phyloP scores from a whole-genome alignment of 2,329 filamentous ascomycete genomes.

The Paecilomyces formosus region DNA sequence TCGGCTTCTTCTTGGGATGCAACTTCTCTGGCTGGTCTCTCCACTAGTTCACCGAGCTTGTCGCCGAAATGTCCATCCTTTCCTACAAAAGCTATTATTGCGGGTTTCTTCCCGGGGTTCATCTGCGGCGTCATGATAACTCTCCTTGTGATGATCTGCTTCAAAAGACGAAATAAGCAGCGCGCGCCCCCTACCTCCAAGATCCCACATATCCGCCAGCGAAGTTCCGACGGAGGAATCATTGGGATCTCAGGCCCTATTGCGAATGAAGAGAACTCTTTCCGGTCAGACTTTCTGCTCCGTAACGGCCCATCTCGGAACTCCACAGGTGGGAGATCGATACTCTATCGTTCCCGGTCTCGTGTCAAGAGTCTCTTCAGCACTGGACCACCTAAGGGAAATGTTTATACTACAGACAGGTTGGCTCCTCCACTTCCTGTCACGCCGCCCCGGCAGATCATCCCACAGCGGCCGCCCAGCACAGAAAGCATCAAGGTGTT shows the following conservation, averaged over 20 bases:
- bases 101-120: slow-evolving; percentile 41
- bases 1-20: slow-evolving; percentile 14
- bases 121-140: slow-evolving; percentile 43
- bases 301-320: slow-evolving; percentile 13
- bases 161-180: slow-evolving; percentile 21
- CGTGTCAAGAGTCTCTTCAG: slow-evolving; percentile 32
- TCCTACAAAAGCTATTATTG: slow-evolving; percentile 33
- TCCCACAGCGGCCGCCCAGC: slow-evolving; percentile 22
- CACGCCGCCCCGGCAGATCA: slow-evolving; percentile 17
- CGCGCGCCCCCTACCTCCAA: slow-evolving; percentile 14
- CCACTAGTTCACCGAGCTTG: slow-evolving; percentile 11
- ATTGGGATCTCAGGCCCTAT: slow-evolving; percentile 37
- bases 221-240: slow-evolving; percentile 23
- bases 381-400: slow-evolving; percentile 10
- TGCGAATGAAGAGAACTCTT: slow-evolving; percentile 32
- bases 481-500: slow-evolving; percentile 42
- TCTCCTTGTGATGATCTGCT: slow-evolving; percentile 42
- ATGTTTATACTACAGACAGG: slow-evolving; percentile 13
- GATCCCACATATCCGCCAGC: slow-evolving; percentile 19
- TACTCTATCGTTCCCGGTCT: slow-evolving; percentile 26
- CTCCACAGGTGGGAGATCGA: slow-evolving; percentile 20
- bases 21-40: slow-evolving; percentile 11
- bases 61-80: slow-evolving; percentile 28
- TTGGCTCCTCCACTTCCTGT: slow-evolving; percentile 19
- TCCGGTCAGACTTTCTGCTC: slow-evolving; percentile 38